Evolutionary conservation across 805 yeast genomes (phyloP).

Genomic region (Wickerhamiella nectarea): DNA sequence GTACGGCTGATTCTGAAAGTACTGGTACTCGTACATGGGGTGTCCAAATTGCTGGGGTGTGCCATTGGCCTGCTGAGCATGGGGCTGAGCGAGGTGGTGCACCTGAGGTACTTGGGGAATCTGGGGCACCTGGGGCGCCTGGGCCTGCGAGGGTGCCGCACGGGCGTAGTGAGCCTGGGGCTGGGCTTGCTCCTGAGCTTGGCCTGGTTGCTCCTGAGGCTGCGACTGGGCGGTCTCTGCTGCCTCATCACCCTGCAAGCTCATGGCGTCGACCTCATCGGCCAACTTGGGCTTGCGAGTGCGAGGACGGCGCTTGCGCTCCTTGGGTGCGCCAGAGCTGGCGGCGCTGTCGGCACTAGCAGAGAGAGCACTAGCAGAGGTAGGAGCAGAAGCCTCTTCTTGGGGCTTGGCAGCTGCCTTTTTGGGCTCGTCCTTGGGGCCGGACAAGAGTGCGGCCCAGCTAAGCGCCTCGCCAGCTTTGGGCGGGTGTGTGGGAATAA

Average conservation of each 20-base stretch:
- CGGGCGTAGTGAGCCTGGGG: background rate
- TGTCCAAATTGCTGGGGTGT: background rate
- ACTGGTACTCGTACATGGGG: background rate
- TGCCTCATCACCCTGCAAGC: background rate
- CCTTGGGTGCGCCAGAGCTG: slow-evolving; percentile 1
- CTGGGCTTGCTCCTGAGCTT: background rate
- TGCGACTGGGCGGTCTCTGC: background rate
- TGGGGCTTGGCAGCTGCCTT: slow-evolving; percentile 1
- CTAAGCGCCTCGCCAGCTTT: slow-evolving; percentile 11
- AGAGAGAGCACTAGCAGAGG: slow-evolving; percentile 10
- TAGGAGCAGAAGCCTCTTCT: background rate
- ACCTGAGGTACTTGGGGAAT: background rate
- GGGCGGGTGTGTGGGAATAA: slow-evolving; percentile 15
- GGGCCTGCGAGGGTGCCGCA: too few relatives aligned
- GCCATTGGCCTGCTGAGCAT: slow-evolving; percentile 4
- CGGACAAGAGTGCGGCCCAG: slow-evolving; percentile 14
- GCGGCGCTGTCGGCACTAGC: slow-evolving; percentile 4
- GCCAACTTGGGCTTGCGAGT: background rate
- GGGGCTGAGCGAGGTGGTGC: background rate
- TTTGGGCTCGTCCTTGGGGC: background rate
- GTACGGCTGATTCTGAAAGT: slow-evolving; percentile 8
- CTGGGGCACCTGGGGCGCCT: background rate
- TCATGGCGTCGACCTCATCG: background rate
- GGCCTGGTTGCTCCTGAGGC: background rate
- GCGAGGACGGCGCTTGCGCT: background rate